These are phyloP conservation scores for Aureobasidium sp. DNA, from an alignment of 2,329 filamentous ascomycete species.

Conservation along the genomic window DNA sequence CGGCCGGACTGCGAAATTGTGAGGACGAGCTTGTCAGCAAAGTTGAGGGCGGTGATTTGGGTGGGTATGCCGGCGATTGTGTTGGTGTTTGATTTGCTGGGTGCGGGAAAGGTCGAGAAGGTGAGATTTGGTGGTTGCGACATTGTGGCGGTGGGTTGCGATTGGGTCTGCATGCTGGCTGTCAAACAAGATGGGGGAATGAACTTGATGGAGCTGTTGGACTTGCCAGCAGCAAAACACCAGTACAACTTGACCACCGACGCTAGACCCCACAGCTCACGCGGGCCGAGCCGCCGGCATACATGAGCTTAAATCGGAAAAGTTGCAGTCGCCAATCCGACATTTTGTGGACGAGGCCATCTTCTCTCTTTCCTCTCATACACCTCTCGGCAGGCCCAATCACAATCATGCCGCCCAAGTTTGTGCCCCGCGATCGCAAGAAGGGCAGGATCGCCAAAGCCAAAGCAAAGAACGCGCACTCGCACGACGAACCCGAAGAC, in stretches of 20 bases:
- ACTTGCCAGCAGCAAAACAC: not conserved
- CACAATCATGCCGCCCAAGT: conserved; percentile 36
- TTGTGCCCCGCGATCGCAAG: conserved; percentile 52
- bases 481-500: conserved; percentile 41
- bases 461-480: conserved; percentile 32
- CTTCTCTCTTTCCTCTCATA: not conserved
- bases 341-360: not conserved
- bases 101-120: conserved; percentile 50
- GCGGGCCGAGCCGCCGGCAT: not conserved
- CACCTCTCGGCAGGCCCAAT: not conserved
- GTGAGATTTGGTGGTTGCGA: conserved; percentile 42
- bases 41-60: conserved; percentile 64
- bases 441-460: conserved; percentile 59
- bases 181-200: not conserved
- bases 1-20: conserved; percentile 81
- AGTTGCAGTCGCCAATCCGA: conserved; percentile 8
- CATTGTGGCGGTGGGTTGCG: not conserved
- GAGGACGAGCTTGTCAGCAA: conserved; percentile 84
- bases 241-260: not conserved
- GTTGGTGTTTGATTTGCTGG: conserved; percentile 42
- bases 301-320: conserved; percentile 9
- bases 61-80: conserved; percentile 63
- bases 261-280: not conserved
- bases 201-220: not conserved
- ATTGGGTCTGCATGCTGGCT: not conserved